phyloP scores from a whole-genome alignment of 768 basidiomycete genomes.

The Podaxis sp. region DNA sequence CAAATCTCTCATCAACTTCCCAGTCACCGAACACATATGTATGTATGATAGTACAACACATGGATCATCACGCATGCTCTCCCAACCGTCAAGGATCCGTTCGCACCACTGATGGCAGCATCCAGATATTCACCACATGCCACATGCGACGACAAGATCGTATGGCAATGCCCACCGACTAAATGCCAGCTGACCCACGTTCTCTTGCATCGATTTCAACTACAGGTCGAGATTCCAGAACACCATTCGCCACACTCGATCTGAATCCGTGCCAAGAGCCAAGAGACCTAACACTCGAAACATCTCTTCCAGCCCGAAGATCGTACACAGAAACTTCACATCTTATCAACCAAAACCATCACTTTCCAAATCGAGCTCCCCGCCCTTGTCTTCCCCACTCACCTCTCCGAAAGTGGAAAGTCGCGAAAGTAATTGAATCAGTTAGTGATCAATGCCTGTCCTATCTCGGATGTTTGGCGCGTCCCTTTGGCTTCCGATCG shows the following conservation, averaged over 20 bases:
- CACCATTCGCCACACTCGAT: too few species aligned
- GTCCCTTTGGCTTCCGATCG: too few species aligned
- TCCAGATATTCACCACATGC: background rate
- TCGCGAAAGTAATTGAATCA: background rate
- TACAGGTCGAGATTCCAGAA: background rate
- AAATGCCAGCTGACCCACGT: background rate
- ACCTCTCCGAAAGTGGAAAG: background rate
- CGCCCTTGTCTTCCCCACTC: background rate
- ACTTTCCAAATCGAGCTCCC: background rate
- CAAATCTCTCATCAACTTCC: too few species aligned
- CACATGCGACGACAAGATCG: background rate
- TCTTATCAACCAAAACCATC: background rate
- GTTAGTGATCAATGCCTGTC: background rate
- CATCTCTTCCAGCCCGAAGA: too few species aligned
- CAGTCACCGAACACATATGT: too few species aligned
- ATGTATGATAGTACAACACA: too few species aligned
- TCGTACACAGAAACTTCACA: background rate
- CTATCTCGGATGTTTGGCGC: too few species aligned
- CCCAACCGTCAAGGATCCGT: too few species aligned
- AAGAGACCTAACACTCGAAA: too few species aligned
- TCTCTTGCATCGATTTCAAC: background rate
- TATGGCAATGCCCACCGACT: background rate
- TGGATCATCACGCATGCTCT: too few species aligned
- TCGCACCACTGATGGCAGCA: too few species aligned
- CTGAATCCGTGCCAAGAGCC: too few species aligned